These are phyloP conservation scores for Neoascochyta sp. DNA, from an alignment of 2,329 filamentous ascomycete genomes.

Conservation along the genomic window DNA sequence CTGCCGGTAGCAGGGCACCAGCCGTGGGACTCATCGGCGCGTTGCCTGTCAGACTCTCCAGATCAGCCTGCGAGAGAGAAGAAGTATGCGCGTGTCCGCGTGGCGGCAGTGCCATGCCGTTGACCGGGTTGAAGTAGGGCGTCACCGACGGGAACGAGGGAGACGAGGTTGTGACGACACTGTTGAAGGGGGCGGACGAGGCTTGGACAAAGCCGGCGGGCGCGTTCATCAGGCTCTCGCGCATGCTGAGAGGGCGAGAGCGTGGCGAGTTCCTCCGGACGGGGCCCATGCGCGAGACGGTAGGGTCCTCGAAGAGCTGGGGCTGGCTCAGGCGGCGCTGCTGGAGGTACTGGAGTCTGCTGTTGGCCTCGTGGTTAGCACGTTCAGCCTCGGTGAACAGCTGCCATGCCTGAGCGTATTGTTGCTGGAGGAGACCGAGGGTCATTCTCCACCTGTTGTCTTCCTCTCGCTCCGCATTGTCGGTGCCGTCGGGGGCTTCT, in stretches of 20 bases:
- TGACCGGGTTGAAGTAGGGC: conserved; percentile 56
- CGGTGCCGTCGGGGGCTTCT: conserved; percentile 40
- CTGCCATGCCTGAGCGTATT: conserved; percentile 40
- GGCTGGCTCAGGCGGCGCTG: conserved; percentile 40
- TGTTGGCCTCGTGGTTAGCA: conserved; percentile 37
- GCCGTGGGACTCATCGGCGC: conserved; percentile 76
- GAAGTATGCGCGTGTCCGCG: conserved; percentile 18
- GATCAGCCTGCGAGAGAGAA: conserved; percentile 58
- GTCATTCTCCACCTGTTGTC: conserved; percentile 56
- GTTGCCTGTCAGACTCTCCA: conserved; percentile 58
- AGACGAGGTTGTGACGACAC: conserved; percentile 46
- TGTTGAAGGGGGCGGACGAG: conserved; percentile 46
- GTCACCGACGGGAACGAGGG: conserved; percentile 51
- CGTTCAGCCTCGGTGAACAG: conserved; percentile 37
- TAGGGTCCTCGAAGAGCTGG: conserved; percentile 35
- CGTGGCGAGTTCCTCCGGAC: conserved; percentile 42
- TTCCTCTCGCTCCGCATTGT: conserved; percentile 43
- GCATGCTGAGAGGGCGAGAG: conserved; percentile 39
- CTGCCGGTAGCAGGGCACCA: conserved; percentile 68
- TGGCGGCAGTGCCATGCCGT: conserved; percentile 56
- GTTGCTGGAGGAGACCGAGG: conserved; percentile 52
- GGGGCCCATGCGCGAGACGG: conserved; percentile 27
- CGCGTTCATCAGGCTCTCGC: conserved; percentile 31
- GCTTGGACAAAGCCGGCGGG: conserved; percentile 33
- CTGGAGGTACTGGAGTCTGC: conserved; percentile 42